A percentile compares a stretch with the other conserved stretches of the same genome.
These are phyloP conservation scores for Strobilomyces confusus DNA, from an alignment of 768 basidiomycete species.

Conservation along the genomic window DNA sequence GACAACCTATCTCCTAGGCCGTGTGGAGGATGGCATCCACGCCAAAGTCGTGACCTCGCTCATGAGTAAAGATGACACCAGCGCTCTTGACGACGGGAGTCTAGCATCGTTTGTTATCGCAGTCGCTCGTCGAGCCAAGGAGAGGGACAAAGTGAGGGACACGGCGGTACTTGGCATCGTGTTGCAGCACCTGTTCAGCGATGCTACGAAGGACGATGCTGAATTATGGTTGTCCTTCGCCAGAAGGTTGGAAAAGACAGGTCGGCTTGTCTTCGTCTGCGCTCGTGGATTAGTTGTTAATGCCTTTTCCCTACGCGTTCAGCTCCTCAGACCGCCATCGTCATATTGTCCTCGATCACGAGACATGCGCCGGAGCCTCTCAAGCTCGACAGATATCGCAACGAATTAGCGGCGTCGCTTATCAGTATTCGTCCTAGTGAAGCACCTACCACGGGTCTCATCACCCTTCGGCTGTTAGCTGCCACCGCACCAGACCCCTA, in stretches of 20 bases:
- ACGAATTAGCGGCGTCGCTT: slow-evolving; percentile 83
- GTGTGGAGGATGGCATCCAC: slow-evolving; percentile 51
- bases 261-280: slow-evolving; percentile 37
- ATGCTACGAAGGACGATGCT: slow-evolving; percentile 58
- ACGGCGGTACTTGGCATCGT: slow-evolving; percentile 57
- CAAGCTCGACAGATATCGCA: slow-evolving; percentile 75
- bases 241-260: slow-evolving; percentile 55
- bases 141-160: slow-evolving; percentile 49
- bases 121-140: slow-evolving; percentile 29
- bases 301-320: neutral
- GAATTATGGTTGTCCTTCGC: slow-evolving; percentile 77
- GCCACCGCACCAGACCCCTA: slow-evolving; percentile 75
- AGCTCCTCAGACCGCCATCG: slow-evolving; percentile 72
- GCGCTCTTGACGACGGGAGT: slow-evolving; percentile 16
- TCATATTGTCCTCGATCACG: slow-evolving; percentile 60
- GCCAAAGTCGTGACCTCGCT: slow-evolving; percentile 35
- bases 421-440: slow-evolving; percentile 60
- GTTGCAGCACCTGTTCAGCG: slow-evolving; percentile 55
- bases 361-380: slow-evolving; percentile 63
- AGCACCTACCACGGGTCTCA: slow-evolving; percentile 67
- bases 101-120: slow-evolving; percentile 31
- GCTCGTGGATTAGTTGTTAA: neutral
- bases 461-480: slow-evolving; percentile 61
- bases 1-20: slow-evolving; percentile 56
- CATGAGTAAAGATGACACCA: slow-evolving; percentile 24